phyloP scores from a whole-genome alignment of 805 yeast species.

The Nakazawaea wyomingensis region DNA sequence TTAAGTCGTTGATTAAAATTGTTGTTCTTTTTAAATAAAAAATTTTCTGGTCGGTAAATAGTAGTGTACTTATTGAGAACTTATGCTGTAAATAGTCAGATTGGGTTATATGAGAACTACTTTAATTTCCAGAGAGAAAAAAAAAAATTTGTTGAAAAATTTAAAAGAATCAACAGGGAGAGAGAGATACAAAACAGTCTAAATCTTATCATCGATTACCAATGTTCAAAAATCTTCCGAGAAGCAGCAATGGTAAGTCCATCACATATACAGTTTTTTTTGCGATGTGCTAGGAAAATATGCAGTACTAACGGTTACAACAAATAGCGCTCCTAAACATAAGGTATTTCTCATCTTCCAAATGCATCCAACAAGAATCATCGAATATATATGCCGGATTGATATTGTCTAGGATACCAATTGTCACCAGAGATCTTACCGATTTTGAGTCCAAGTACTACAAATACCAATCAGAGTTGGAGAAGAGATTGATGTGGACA shows the following conservation, averaged over 20 bases:
- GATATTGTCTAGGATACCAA: slow-evolving; percentile 75
- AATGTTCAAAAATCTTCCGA: slow-evolving; percentile 2
- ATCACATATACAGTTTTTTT: too few species aligned
- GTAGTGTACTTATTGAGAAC: too few species aligned
- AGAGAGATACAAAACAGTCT: too few species aligned
- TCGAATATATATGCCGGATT: slow-evolving; percentile 42
- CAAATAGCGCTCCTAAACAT: background rate
- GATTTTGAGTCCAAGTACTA: slow-evolving; percentile 72
- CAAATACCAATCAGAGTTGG: slow-evolving; percentile 78
- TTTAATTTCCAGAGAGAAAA: background rate
- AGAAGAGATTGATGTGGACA: slow-evolving; percentile 93
- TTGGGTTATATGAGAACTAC: background rate
- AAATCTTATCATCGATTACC: too few species aligned
- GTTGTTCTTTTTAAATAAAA: too few species aligned
- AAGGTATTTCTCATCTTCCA: slow-evolving; percentile 1
- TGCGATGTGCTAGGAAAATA: too few species aligned
- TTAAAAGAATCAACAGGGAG: background rate
- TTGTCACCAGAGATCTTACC: slow-evolving; percentile 72
- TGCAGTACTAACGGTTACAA: background rate
- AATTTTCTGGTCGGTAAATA: too few species aligned
- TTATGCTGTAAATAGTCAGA: too few species aligned
- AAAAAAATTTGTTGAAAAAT: slow-evolving; percentile 3
- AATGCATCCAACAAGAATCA: background rate
- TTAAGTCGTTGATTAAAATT: too few species aligned
- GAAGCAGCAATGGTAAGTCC: background rate